A percentile compares a stretch with the other conserved stretches of the same genome.
Evolutionary conservation across 1,139 yeast species (phyloP).

Genomic region (Schizosaccharomyces versatilis): DNA sequence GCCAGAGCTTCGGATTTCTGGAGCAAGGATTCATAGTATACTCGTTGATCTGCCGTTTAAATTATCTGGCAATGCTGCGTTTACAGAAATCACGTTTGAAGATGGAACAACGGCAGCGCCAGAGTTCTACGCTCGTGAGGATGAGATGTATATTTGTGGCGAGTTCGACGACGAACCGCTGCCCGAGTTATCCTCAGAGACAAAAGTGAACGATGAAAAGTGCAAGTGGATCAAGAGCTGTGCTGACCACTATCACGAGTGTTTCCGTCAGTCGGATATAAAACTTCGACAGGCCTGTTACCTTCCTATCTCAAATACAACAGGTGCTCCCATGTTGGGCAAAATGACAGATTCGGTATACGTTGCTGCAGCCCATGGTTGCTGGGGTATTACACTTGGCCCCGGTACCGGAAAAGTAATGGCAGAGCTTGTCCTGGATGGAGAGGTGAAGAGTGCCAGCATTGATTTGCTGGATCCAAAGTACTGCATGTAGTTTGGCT

Average conservation of each 20-base stretch:
- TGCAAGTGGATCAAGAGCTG: constrained; percentile 72
- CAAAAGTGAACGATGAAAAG: constrained; percentile 63
- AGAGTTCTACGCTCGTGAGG: constrained; percentile 83
- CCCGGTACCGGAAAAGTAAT: constrained; percentile 87
- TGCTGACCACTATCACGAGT: constrained; percentile 58
- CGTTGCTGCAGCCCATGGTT: constrained; percentile 81
- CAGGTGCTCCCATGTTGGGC: constrained; percentile 84
- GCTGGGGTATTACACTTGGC: constrained; percentile 97
- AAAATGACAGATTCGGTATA: constrained; percentile 61
- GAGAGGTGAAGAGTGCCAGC: constrained; percentile 58
- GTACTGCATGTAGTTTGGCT: too few species aligned
- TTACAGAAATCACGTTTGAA: constrained; percentile 63
- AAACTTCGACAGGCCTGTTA: constrained; percentile 84
- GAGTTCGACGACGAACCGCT: constrained; percentile 87
- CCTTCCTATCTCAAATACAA: constrained; percentile 72
- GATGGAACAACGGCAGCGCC: constrained; percentile 40
- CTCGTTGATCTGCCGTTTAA: constrained; percentile 53
- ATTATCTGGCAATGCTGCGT: constrained; percentile 81
- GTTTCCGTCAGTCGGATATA: constrained; percentile 51
- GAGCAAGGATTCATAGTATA: constrained; percentile 82
- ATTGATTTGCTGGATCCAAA: constrained; percentile 62
- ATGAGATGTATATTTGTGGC: constrained; percentile 92
- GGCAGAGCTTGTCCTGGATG: constrained; percentile 73
- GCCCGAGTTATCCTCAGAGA: constrained; percentile 88
- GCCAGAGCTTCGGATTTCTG: constrained; percentile 82